Evolutionary conservation across 495 filamentous ascomycete species (phyloP).

Genomic region (Rostrohypoxylon terebratum): DNA sequence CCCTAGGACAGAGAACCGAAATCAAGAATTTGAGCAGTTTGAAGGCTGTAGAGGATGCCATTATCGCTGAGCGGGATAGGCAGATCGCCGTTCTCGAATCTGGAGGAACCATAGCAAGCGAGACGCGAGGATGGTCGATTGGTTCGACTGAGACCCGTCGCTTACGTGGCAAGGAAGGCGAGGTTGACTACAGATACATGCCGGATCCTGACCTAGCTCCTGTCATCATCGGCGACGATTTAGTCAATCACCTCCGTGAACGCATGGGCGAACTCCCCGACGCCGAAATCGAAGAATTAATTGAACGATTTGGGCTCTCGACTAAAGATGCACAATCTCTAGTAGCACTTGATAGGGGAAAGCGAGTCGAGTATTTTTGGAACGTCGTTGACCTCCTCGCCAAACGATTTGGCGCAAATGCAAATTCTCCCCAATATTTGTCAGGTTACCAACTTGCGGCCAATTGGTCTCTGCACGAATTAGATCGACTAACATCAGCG

Average conservation of each 20-base stretch:
- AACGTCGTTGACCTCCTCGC: constrained; percentile 71
- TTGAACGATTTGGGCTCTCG: constrained; percentile 70
- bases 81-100: constrained; percentile 85
- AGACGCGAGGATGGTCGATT: constrained; percentile 94
- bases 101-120: constrained; percentile 82
- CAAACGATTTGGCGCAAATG: constrained; percentile 53
- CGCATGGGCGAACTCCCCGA: constrained; percentile 78
- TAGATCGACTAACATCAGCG: constrained; percentile 74
- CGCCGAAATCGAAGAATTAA: constrained; percentile 69
- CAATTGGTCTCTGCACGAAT: constrained; percentile 86
- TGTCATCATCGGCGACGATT: constrained; percentile 75
- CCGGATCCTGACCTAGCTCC: constrained; percentile 92
- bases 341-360: constrained; percentile 80
- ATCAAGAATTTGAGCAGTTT: constrained; percentile 98
- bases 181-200: constrained; percentile 99
- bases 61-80: constrained; percentile 87
- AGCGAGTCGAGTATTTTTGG: constrained; percentile 84
- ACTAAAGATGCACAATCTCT: constrained; percentile 91
- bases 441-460: constrained; percentile 58
- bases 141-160: constrained; percentile 80
- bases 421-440: constrained; percentile 29
- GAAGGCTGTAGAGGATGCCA: constrained; percentile 93
- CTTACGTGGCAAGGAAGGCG: constrained; percentile 92
- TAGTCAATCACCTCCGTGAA: constrained; percentile 70
- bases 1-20: constrained; percentile 88